phyloP scores from a whole-genome alignment of 1,139 yeast genomes.

The Candida neerlandica region DNA sequence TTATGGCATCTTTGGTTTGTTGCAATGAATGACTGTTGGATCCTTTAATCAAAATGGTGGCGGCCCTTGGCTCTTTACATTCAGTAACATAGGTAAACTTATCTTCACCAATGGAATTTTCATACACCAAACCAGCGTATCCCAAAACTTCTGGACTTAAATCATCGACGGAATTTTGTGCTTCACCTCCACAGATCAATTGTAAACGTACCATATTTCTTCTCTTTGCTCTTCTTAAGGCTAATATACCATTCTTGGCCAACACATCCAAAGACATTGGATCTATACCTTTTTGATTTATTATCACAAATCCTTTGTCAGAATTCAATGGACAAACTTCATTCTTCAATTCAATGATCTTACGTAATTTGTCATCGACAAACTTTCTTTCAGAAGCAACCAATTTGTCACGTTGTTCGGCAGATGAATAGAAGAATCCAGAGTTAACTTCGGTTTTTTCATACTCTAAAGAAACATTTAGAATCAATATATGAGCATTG shows the following conservation, averaged over 20 bases:
- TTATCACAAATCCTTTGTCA: constrained; percentile 83
- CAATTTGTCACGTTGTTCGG: constrained; percentile 94
- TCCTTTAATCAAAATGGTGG: constrained; percentile 90
- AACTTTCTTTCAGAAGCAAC: constrained; percentile 93
- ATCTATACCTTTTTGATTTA: constrained; percentile 98
- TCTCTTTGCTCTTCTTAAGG: constrained; percentile 96
- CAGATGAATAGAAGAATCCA: constrained; percentile 90
- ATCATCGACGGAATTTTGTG: constrained; percentile 97
- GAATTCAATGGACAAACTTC: constrained; percentile 82
- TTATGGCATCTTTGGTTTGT: constrained; percentile 94
- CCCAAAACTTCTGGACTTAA: constrained; percentile 85
- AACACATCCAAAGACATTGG: constrained; percentile 96
- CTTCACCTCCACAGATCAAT: constrained; percentile 95
- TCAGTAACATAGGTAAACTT: constrained; percentile 96
- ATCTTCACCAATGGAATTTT: constrained; percentile 94
- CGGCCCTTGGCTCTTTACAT: constrained; percentile 87
- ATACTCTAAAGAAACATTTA: constrained; percentile 93
- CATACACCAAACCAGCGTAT: constrained; percentile 87
- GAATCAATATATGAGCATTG: constrained; percentile 81
- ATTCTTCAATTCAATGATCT: constrained; percentile 90
- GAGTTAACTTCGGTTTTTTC: constrained; percentile 98
- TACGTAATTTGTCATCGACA: constrained; percentile 90
- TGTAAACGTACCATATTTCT: constrained; percentile 99
- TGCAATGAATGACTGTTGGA: constrained; percentile 86
- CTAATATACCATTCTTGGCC: constrained; percentile 91